Percentiles rank a stretch among this genome's conserved stretches.
Evolutionary conservation across 2,329 filamentous ascomycete species (phyloP).

Genomic region (Akanthomyces lecanii): DNA sequence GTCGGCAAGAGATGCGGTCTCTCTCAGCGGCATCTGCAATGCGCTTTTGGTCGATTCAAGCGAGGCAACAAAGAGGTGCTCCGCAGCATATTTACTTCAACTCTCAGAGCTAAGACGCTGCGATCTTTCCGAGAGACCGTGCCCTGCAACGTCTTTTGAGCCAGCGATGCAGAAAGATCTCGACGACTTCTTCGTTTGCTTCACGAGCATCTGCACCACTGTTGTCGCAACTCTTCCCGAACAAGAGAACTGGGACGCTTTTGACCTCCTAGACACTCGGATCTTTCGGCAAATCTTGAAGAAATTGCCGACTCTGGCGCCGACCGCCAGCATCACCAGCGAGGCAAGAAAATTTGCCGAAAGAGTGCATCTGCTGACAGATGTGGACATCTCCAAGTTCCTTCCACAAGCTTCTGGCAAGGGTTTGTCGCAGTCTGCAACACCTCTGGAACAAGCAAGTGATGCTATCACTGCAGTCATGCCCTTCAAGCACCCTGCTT

Average conservation of each 20-base stretch:
- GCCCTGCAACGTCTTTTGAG: background rate
- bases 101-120: constrained; percentile 24
- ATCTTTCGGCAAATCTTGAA: constrained; percentile 25
- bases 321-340: background rate
- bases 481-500: constrained; percentile 43
- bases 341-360: background rate
- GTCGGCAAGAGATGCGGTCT: constrained; percentile 20
- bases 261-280: constrained; percentile 31
- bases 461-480: constrained; percentile 30
- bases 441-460: too few relatives aligned
- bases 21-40: constrained; percentile 20
- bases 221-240: constrained; percentile 15
- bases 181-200: constrained; percentile 17
- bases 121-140: constrained; percentile 24
- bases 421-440: background rate
- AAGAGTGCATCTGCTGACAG: constrained; percentile 1
- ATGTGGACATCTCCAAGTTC: background rate
- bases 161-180: background rate
- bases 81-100: constrained; percentile 25
- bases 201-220: constrained; percentile 23
- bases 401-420: background rate
- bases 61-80: constrained; percentile 10
- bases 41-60: constrained; percentile 17
- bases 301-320: constrained; percentile 1
- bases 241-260: constrained; percentile 26